Evolutionary conservation across 2,329 filamentous ascomycete genomes (phyloP), one percentile per base, ranked within the genome.

Genomic region (Epichloe baconii): DNA sequence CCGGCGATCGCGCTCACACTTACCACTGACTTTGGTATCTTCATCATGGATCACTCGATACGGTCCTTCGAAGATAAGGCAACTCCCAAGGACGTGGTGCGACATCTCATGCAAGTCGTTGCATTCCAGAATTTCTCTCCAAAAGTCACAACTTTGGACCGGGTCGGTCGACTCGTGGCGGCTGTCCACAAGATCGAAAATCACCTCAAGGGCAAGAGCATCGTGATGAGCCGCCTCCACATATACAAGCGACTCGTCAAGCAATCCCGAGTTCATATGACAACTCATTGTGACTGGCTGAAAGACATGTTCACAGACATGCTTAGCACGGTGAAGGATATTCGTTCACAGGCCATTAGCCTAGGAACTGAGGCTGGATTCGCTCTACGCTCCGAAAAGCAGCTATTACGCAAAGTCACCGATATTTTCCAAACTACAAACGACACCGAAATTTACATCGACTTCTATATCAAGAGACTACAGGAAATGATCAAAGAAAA

Each of bases 41-140:
- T 88, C 63, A 75, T 96, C 49, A 69, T 95, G 40, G 90, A 97
- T 52, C 83, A 90, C 56, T 82, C 84, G 49, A 86, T 94, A 54
- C 77, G 78, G 46, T 80, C 79, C 10, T 80, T 95, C 49, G 79
- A 86, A 59, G 82, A 91, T 54, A 64, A 74, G 3, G 71, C 76
- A 4, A 71, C 80, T 15, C 79, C 89, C 1, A 97, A 97, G 60
- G 82, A 87, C 15, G 72, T 95, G 10, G 74, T 86, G 34, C 86
- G 86, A 37, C 83, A 86, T 57, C 77, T 95, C 58, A 82, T 96
- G 73, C 84, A 89, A 55, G 76, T 94, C 5, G 73, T 95, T 14
- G 85, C 83, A 44, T 80, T 85, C 44, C 90, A 96, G 61, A 86
- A 82, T 55, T 95, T 97, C 58, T 71, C 82, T 0, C 58, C 79